phyloP scores from a whole-genome alignment of 2,329 filamentous ascomycete species.

The Fusarium sp. region DNA sequence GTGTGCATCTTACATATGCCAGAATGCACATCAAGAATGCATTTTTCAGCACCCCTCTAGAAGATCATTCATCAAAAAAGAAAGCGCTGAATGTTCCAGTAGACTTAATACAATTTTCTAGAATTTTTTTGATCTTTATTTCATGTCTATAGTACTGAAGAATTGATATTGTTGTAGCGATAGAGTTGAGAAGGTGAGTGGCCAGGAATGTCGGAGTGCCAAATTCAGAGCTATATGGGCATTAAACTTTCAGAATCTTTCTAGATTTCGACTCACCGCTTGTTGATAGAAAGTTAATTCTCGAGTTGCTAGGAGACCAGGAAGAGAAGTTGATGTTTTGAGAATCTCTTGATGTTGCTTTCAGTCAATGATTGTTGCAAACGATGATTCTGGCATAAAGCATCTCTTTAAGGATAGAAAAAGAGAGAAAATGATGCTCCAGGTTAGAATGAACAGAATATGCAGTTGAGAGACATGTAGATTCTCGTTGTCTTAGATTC shows the following conservation, averaged over 20 bases:
- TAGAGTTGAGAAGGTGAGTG: neutral
- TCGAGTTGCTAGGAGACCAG: conserved; percentile 35
- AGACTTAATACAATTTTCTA: neutral
- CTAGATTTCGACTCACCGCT: conserved; percentile 28
- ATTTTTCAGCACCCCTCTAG: conserved; percentile 27
- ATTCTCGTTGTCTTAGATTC: neutral
- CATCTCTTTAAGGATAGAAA: neutral
- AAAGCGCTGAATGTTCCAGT: neutral
- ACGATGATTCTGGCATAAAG: neutral
- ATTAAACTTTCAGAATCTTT: conserved; percentile 37
- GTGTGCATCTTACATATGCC: conserved; percentile 32
- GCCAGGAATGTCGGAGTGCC: conserved; percentile 28
- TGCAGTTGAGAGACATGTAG: neutral
- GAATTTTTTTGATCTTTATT: neutral
- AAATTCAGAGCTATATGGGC: conserved; percentile 17
- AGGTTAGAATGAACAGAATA: neutral
- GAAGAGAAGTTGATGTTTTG: conserved; percentile 27
- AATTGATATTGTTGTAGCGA: neutral
- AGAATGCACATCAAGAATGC: conserved; percentile 34
- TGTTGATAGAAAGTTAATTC: conserved; percentile 32
- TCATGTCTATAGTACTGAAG: neutral
- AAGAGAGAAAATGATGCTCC: neutral
- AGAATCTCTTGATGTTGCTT: conserved; percentile 12
- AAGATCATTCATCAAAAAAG: neutral
- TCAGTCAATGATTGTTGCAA: conserved; percentile 7